Evolutionary conservation across 306 rosid species (phyloP), one percentile per base, ranked within the genome.

Genomic region (Rubus parviflorus): DNA sequence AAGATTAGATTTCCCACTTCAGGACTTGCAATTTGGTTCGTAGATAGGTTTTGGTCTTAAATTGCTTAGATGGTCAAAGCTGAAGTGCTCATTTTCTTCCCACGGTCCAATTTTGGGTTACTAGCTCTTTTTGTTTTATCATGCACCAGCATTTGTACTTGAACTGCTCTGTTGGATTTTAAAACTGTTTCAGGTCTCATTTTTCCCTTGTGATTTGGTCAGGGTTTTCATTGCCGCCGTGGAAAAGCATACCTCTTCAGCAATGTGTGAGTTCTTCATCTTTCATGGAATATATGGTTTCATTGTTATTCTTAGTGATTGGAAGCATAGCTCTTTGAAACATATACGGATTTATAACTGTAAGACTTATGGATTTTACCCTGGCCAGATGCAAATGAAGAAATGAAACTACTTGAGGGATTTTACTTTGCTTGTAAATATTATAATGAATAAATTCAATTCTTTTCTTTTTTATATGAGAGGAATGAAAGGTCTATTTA

Each of bases 241-340:
- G 98, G 97, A 68, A 93, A 91, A 79, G 97, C 98, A 11, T 93
- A 89, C 82, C 97, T 93, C 53, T 91, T 91, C 85, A 89, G 78
- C 68, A 86, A 91, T 16, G 91, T 75, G 97, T 93, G 84, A 93
- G 95, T 88, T 84, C 74, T 35, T 66, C 64, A 3, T 40, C 82
- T 81, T 81, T 66, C 4, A 8, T 42, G 68, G 63, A 16, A 12
- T 25, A 58, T 51, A 35, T 64, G 15, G 9, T 22, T 41, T 30
- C 22, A 30, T 48, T 53, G 65, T 72, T 38, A 3, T 54, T 54
- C 49, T 9, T 6, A 40, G 42, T 53, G 23, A 13, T 72, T 37
- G n/a, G 47, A 49, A 51, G 47, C 62, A 19, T 38, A 37, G 35
- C 37, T 2, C 49, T 20, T 19, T 1, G 10, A 37, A 49, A 49